Conservation (phyloP, 805 yeast species). For the Cyberlindnera meyerae region DNA sequence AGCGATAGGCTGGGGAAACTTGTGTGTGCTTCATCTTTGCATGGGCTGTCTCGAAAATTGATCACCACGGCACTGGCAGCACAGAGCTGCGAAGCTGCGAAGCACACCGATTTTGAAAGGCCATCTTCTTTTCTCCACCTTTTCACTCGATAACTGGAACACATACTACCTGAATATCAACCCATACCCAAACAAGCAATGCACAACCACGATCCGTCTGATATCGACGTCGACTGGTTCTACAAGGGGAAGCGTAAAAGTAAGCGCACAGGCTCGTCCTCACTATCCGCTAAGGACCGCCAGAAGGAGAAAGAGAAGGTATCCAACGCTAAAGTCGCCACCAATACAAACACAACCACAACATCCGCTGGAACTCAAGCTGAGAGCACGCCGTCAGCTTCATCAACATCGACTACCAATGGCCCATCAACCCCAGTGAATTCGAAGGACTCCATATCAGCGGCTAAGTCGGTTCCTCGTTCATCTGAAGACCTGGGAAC, state of each 20-base stretch:
- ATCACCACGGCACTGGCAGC: neutral
- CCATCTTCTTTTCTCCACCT: too few relatives aligned
- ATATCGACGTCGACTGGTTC: slow-evolving; percentile 76
- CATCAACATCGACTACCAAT: slow-evolving; percentile 6
- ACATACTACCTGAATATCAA: too few relatives aligned
- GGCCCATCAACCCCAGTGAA: slow-evolving; percentile 17
- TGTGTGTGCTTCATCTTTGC: too few relatives aligned
- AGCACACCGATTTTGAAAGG: too few relatives aligned
- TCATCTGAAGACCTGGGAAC: too few relatives aligned
- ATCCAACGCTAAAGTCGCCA: neutral
- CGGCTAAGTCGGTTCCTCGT: too few relatives aligned
- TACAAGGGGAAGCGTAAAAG: slow-evolving; percentile 66
- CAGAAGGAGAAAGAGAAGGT: slow-evolving; percentile 9
- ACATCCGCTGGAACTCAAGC: slow-evolving; percentile 1
- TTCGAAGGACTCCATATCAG: neutral
- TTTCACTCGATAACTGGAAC: too few relatives aligned
- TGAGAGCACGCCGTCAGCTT: too few relatives aligned
- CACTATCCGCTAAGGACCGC: slow-evolving; percentile 13
- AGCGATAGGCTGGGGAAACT: too few relatives aligned
- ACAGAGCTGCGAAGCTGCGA: too few relatives aligned
- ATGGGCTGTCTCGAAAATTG: too few relatives aligned
- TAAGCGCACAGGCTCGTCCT: slow-evolving; percentile 23
- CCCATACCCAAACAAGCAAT: neutral
- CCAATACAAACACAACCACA: neutral
- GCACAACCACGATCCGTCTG: slow-evolving; percentile 15